Evolutionary conservation across 768 basidiomycete genomes (phyloP).

Genomic region (Macrolepiota albuminosa): DNA sequence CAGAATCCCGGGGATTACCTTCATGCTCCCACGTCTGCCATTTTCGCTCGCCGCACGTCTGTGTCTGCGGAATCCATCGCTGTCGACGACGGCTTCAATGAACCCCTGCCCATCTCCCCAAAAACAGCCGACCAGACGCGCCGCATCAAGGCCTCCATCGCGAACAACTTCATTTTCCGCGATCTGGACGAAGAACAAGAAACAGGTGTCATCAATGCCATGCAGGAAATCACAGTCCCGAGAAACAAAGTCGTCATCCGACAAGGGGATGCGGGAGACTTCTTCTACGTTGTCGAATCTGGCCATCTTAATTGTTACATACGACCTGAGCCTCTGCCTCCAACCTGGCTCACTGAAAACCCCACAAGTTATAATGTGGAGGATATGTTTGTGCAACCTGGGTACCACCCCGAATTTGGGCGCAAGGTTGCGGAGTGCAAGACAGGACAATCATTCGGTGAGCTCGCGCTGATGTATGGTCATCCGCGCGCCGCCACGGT

Average conservation of each 20-base stretch:
- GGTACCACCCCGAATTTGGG: conserved; percentile 68
- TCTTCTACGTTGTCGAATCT: conserved; percentile 94
- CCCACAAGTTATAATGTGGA: conserved; percentile 33
- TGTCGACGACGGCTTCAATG: conserved; percentile 62
- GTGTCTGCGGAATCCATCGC: conserved; percentile 95
- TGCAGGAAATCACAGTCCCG: conserved; percentile 78
- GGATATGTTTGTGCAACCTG: conserved; percentile 58
- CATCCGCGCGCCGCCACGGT: conserved; percentile 95
- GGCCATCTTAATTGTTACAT: conserved; percentile 85
- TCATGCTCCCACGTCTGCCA: conserved; percentile 70
- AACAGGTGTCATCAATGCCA: conserved; percentile 87
- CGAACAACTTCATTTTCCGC: conserved; percentile 89
- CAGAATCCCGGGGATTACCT: conserved; percentile 59
- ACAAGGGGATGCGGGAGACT: conserved; percentile 96
- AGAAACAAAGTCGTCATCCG: conserved; percentile 88
- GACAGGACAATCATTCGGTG: conserved; percentile 87
- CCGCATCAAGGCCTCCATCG: conserved; percentile 84
- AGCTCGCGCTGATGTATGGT: conserved; percentile 97
- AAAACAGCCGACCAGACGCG: conserved; percentile 83
- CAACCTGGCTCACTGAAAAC: conserved; percentile 47
- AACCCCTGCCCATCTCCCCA: conserved; percentile 67
- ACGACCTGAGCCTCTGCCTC: conserved; percentile 60
- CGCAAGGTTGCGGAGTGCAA: conserved; percentile 81
- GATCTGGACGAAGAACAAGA: conserved; percentile 97
- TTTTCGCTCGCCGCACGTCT: conserved; percentile 86